Evolutionary conservation across 148 eudicot species (phyloP).

Genomic region (Chenopodium suecicum): DNA sequence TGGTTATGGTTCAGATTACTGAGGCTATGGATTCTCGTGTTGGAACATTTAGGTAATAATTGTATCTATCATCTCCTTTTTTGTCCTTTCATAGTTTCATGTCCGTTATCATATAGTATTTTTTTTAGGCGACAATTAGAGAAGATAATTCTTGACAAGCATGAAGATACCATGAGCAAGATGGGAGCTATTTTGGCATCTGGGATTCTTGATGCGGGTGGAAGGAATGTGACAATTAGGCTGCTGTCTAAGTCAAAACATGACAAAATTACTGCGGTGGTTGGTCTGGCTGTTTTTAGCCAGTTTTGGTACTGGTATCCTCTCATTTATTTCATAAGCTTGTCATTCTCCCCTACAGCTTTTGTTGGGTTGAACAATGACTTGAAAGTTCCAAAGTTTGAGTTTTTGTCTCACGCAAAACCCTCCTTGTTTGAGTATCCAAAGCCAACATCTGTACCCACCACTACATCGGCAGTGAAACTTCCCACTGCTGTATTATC

Average conservation of each 20-base stretch:
- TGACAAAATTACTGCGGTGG: slow-evolving; percentile 89
- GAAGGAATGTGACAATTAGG: slow-evolving; percentile 93
- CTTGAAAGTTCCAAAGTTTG: slow-evolving; percentile 88
- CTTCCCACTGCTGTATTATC: slow-evolving; percentile 91
- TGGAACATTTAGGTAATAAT: slow-evolving; percentile 80
- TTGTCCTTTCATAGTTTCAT: neutral
- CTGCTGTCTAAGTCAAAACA: slow-evolving; percentile 88
- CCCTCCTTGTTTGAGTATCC: slow-evolving; percentile 99
- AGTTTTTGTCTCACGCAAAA: slow-evolving; percentile 82
- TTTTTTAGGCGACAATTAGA: slow-evolving; percentile 79
- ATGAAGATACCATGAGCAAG: slow-evolving; percentile 99
- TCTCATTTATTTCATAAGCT: slow-evolving; percentile 89
- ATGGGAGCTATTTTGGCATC: slow-evolving; percentile 99
- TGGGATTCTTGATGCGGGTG: slow-evolving; percentile 98
- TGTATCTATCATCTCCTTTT: neutral
- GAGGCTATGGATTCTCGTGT: slow-evolving; percentile 99
- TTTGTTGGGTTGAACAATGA: slow-evolving; percentile 89
- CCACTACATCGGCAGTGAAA: slow-evolving; percentile 77
- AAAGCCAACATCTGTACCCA: slow-evolving; percentile 75
- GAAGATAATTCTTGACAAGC: slow-evolving; percentile 93
- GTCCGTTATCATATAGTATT: neutral
- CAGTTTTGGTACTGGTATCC: slow-evolving; percentile 99
- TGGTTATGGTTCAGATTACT: slow-evolving; percentile 95
- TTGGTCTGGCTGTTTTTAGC: slow-evolving; percentile 93
- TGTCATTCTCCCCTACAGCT: slow-evolving; percentile 95